Base-by-base conservation (phyloP, 495 filamentous ascomycete species). In the Annulohypoxylon stygium region DNA sequence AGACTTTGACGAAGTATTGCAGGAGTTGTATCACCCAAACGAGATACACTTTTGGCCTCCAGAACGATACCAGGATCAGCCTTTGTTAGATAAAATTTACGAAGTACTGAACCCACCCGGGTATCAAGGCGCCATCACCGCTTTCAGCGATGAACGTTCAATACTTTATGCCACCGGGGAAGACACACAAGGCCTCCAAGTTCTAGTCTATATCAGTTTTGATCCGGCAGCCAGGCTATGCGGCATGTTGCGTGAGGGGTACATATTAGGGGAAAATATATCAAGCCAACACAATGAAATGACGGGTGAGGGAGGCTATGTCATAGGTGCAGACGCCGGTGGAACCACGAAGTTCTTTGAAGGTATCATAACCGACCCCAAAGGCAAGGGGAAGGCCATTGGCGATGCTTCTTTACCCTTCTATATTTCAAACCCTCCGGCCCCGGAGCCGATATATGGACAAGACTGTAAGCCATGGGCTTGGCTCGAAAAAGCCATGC, bases 161-260 rank as follows among this genome's bases (percentile, higher is more conserved):
- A 76, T 91, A 4, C 81, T 92, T 3, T 87, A 90, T 68, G 81
- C 83, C 9, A 83, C 84, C 0, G 86, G 84, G 5, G 76, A 81
- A 0, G 61, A 76, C 4, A 62, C 75, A 0, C 75, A 76, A 20
- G 81, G 87, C 14, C 75, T 84, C 25, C 78, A 80, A 20, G 84
- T 86, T 0, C 73, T 93, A 34, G 79, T 92, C 7, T 83, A 92
- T 41, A 75, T 93, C 57, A 89, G 85, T 39, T 93, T 91, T 73
- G 90, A 93, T 70, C 87, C 90, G 0, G 71, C 82, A 10, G 70
- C 72, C 9, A 77, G 54, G 36, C 61, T 79, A n/a, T 34, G 60
- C 3, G 80, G 87, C 43, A 83, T 80, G 63, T 66, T 88, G 16
- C 74, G 50, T 7, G 79, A 78, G 1, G 48, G 83, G 8, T 78